These are phyloP conservation scores for Castanopsis chinensis DNA, from an alignment of 306 rosid species.

Conservation along the genomic window DNA sequence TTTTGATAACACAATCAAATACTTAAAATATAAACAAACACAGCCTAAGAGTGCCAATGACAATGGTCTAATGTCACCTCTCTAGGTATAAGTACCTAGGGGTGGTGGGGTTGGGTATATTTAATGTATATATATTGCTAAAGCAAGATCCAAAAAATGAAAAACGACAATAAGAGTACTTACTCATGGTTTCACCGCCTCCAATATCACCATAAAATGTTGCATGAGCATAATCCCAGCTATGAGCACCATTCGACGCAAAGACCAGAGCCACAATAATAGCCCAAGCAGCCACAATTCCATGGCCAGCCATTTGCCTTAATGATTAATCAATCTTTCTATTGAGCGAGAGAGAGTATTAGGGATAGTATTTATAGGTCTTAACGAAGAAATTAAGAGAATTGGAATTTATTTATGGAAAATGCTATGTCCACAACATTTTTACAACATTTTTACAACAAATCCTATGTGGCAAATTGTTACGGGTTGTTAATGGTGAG, in stretches of 20 bases:
- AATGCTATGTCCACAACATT: too few relatives aligned
- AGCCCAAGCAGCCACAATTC: not conserved
- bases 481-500: too few relatives aligned
- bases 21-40: too few relatives aligned
- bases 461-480: too few relatives aligned
- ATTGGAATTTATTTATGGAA: not conserved
- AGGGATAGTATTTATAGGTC: not conserved
- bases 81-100: too few relatives aligned
- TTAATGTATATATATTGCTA: too few relatives aligned
- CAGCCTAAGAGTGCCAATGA: too few relatives aligned
- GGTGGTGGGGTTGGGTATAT: too few relatives aligned
- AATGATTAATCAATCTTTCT: not conserved
- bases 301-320: not conserved
- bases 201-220: conserved; percentile 1
- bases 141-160: too few relatives aligned
- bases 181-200: not conserved
- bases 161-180: not conserved
- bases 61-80: too few relatives aligned
- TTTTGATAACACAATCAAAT: too few relatives aligned
- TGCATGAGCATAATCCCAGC: not conserved
- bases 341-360: not conserved
- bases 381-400: not conserved
- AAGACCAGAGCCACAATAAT: not conserved
- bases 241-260: not conserved
- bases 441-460: too few relatives aligned